These are phyloP conservation scores for Sedum album DNA, from an alignment of 164 flowering plant species.

Conservation along the genomic window DNA sequence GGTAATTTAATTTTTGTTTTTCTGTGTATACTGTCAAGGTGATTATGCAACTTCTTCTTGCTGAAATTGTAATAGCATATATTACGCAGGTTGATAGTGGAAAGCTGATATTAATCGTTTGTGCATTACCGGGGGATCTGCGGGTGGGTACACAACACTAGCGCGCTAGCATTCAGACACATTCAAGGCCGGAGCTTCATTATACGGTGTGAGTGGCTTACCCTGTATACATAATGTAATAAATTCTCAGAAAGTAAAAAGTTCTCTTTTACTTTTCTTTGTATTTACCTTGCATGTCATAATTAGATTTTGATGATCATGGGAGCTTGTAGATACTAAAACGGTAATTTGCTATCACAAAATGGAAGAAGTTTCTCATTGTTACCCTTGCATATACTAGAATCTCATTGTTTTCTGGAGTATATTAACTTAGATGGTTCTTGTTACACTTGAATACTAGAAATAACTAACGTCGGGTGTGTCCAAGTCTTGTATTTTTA, in stretches of 20 bases:
- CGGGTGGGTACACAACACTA: constrained; percentile 95
- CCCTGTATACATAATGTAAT: too few relatives aligned
- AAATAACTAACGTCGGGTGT: neutral
- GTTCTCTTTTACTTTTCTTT: neutral
- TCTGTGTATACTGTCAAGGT: neutral
- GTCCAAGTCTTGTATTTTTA: neutral
- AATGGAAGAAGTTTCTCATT: neutral
- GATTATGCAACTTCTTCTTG: neutral
- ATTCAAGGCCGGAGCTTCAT: constrained; percentile 93
- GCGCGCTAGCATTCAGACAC: constrained; percentile 92
- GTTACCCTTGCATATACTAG: neutral
- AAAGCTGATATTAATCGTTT: constrained; percentile 70
- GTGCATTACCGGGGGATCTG: constrained; percentile 89
- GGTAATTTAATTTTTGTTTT: constrained; percentile 49
- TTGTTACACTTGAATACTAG: neutral
- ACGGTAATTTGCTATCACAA: neutral
- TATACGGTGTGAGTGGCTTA: constrained; percentile 74
- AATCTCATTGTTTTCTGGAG: too few relatives aligned
- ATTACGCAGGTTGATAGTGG: constrained; percentile 64
- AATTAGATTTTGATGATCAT: neutral
- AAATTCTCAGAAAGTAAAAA: neutral
- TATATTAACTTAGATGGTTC: neutral
- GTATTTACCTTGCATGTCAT: neutral
- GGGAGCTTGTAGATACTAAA: too few relatives aligned
- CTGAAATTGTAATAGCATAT: constrained; percentile 3